phyloP scores from a whole-genome alignment of 768 basidiomycete genomes.

The Podaxis sp. region DNA sequence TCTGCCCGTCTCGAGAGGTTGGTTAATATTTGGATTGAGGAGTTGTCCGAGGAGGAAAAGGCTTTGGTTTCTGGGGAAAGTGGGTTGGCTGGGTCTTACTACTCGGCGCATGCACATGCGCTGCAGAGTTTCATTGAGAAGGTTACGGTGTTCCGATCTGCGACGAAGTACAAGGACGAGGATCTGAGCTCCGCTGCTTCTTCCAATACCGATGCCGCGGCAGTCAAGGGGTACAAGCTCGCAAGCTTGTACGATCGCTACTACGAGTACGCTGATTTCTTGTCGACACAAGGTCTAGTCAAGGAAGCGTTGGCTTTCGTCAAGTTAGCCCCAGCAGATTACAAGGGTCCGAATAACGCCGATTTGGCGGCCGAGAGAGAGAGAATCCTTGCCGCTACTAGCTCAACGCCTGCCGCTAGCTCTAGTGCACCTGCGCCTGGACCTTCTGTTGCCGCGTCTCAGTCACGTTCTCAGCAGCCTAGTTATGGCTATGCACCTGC shows the following conservation, averaged over 20 bases:
- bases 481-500: conserved; percentile 7
- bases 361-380: conserved; percentile 34
- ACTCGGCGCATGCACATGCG: conserved; percentile 79
- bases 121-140: conserved; percentile 96
- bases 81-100: conserved; percentile 46
- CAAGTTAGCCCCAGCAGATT: conserved; percentile 72
- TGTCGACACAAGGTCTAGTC: conserved; percentile 87
- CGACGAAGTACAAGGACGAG: conserved; percentile 72
- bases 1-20: conserved; percentile 84
- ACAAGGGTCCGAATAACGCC: conserved; percentile 49
- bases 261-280: conserved; percentile 91
- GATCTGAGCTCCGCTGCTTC: conserved; percentile 48
- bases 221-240: conserved; percentile 73
- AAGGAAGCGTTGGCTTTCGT: conserved; percentile 79
- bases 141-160: conserved; percentile 89
- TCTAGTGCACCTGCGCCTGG: conserved; percentile 16
- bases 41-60: conserved; percentile 82
- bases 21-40: conserved; percentile 88
- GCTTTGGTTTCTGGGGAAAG: conserved; percentile 36
- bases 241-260: conserved; percentile 87
- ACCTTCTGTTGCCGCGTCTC: conserved; percentile 15
- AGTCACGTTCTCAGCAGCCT: not conserved
- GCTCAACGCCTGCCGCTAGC: conserved; percentile 19
- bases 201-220: conserved; percentile 23
- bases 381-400: conserved; percentile 32